A percentile compares a stretch with the other conserved stretches of the same genome.
phyloP scores from a whole-genome alignment of 352 stramenopile species.

The Pythium utonaiense region DNA sequence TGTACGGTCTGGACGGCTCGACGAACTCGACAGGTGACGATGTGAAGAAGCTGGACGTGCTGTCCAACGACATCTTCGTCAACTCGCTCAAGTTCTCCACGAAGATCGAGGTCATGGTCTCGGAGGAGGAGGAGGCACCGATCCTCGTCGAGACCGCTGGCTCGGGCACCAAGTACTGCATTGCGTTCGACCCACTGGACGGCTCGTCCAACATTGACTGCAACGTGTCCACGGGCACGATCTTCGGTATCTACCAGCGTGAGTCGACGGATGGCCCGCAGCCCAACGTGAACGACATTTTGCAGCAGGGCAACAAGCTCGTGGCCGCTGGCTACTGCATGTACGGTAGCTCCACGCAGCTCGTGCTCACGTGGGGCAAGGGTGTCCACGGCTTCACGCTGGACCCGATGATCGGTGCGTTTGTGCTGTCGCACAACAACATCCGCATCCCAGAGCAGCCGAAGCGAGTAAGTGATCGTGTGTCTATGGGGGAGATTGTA shows the following conservation, averaged over 20 bases:
- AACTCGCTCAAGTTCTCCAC: slow-evolving; percentile 96
- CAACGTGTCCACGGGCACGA: slow-evolving; percentile 98
- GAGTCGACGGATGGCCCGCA: slow-evolving; percentile 27
- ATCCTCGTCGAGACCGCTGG: slow-evolving; percentile 89
- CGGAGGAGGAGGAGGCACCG: slow-evolving; percentile 97
- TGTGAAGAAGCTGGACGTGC: slow-evolving; percentile 98
- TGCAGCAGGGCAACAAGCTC: slow-evolving; percentile 92
- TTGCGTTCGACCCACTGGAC: slow-evolving; percentile 98
- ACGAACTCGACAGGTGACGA: slow-evolving; percentile 97
- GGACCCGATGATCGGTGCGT: slow-evolving; percentile 97
- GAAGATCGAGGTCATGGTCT: slow-evolving; percentile 97
- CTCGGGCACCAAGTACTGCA: slow-evolving; percentile 90
- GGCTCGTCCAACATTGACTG: slow-evolving; percentile 99
- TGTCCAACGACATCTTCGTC: slow-evolving; percentile 98
- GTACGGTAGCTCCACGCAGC: slow-evolving; percentile 97
- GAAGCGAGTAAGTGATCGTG: slow-evolving; percentile 70
- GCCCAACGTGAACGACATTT: slow-evolving; percentile 75
- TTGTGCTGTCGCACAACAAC: slow-evolving; percentile 94
- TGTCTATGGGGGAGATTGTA: too few relatives aligned
- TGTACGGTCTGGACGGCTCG: slow-evolving; percentile 96
- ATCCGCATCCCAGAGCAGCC: slow-evolving; percentile 93
- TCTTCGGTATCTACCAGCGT: slow-evolving; percentile 97
- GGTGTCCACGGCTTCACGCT: slow-evolving; percentile 97
- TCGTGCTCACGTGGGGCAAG: slow-evolving; percentile 95
- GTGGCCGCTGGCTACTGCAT: slow-evolving; percentile 98